These are phyloP conservation scores for Eimeria sp. DNA, from an alignment of 169 alveolate genomes.

Conservation along the genomic window DNA sequence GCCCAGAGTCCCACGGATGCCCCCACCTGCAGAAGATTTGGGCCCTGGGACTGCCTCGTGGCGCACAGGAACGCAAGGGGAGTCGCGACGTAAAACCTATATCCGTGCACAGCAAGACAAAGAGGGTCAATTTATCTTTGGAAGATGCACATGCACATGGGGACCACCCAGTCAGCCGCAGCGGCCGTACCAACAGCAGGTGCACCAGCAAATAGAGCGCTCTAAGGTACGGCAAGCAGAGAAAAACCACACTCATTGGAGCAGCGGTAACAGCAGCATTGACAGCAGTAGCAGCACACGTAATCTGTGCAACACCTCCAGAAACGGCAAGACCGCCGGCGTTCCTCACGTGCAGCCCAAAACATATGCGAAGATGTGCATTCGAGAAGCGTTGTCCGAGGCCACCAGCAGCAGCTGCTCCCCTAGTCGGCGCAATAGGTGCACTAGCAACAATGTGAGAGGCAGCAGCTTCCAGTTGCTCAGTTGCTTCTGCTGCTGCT, in stretches of 20 bases:
- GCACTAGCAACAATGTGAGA: constrained; percentile 35
- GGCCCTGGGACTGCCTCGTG: background rate
- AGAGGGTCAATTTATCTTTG: background rate
- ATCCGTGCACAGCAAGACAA: background rate
- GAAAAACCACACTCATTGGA: too few relatives aligned
- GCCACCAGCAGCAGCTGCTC: constrained; percentile 57
- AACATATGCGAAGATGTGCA: constrained; percentile 27
- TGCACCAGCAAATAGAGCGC: constrained; percentile 5
- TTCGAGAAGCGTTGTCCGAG: constrained; percentile 18
- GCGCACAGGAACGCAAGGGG: constrained; percentile 41
- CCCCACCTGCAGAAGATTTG: constrained; percentile 10
- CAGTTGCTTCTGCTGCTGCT: background rate
- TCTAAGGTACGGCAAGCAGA: background rate
- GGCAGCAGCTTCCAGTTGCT: constrained; percentile 32
- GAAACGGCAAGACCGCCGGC: constrained; percentile 7
- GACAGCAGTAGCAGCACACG: constrained; percentile 15
- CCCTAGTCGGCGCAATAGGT: constrained; percentile 50
- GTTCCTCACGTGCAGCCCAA: constrained; percentile 75
- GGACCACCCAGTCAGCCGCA: background rate
- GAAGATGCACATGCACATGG: background rate
- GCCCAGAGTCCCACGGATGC: constrained; percentile 28
- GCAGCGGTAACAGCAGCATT: background rate
- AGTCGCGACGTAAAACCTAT: constrained; percentile 64
- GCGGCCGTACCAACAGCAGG: constrained; percentile 15
- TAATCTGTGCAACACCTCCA: background rate